Conservation (phyloP, 345 rosid genomes). For the Trapa incisa region DNA sequence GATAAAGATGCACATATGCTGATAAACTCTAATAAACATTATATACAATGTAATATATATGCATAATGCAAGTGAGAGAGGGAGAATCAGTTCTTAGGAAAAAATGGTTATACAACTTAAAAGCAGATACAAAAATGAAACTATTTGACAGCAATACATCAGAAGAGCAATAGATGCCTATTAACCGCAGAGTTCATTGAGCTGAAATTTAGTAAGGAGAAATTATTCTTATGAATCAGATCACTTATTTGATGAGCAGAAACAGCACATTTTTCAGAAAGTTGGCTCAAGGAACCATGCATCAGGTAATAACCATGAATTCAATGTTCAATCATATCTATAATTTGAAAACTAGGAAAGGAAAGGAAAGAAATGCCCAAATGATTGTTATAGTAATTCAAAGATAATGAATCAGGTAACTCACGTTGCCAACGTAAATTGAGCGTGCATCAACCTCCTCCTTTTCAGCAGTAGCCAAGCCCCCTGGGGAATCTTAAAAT, state of each 20-base stretch:
- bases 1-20: background rate
- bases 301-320: background rate
- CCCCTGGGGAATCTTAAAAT: slow-evolving; percentile 51
- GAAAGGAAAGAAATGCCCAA: background rate
- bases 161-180: background rate
- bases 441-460: slow-evolving; percentile 97
- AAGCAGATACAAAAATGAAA: background rate
- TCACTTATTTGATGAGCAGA: background rate
- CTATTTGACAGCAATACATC: background rate
- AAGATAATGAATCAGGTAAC: slow-evolving; percentile 15
- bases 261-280: background rate
- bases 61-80: background rate
- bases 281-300: background rate
- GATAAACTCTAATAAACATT: background rate
- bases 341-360: background rate
- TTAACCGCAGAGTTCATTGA: no score
- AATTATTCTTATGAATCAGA: background rate
- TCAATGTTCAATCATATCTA: background rate
- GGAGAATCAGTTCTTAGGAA: background rate
- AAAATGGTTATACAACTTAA: background rate
- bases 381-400: background rate
- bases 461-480: slow-evolving; percentile 80
- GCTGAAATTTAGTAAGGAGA: background rate
- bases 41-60: background rate
- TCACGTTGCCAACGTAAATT: slow-evolving; percentile 95